These are phyloP conservation scores for Neurospora tetraspora DNA, from an alignment of 495 filamentous ascomycete species.

Conservation along the genomic window DNA sequence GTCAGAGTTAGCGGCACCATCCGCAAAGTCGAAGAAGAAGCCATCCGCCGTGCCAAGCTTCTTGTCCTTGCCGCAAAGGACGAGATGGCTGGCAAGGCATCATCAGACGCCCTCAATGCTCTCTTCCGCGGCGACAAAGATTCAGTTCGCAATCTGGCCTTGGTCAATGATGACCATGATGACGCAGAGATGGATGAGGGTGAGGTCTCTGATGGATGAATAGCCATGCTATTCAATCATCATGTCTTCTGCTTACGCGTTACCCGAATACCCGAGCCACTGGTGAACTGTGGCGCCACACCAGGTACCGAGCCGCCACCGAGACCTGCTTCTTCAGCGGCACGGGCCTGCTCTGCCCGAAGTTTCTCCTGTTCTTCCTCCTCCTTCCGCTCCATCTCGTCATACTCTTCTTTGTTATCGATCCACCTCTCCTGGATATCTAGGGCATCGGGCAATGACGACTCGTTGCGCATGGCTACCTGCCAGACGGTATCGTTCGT, in stretches of 20 bases:
- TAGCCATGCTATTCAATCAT: background rate
- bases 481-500: slow-evolving; percentile 93
- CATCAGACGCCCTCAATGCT: slow-evolving; percentile 27
- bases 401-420: slow-evolving; percentile 78
- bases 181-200: slow-evolving; percentile 43
- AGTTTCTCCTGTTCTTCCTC: slow-evolving; percentile 49
- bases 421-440: slow-evolving; percentile 96
- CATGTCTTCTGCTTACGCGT: slow-evolving; percentile 18
- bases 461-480: slow-evolving; percentile 81
- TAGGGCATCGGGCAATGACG: slow-evolving; percentile 63
- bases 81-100: slow-evolving; percentile 22
- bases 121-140: slow-evolving; percentile 29
- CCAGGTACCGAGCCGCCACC: slow-evolving; percentile 4
- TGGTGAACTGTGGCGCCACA: slow-evolving; percentile 2
- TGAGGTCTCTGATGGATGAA: slow-evolving; percentile 21
- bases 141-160: slow-evolving; percentile 28
- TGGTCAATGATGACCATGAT: slow-evolving; percentile 27
- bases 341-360: slow-evolving; percentile 18
- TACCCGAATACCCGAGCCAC: slow-evolving; percentile 16
- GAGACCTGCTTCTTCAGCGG: slow-evolving; percentile 21
- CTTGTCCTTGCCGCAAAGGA: slow-evolving; percentile 56
- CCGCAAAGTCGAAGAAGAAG: slow-evolving; percentile 81
- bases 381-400: slow-evolving; percentile 64
- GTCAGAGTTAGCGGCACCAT: slow-evolving; percentile 90
- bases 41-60: slow-evolving; percentile 61